Conservation (phyloP, 2,329 filamentous ascomycete species). For the Sclerotinia subarctica region DNA sequence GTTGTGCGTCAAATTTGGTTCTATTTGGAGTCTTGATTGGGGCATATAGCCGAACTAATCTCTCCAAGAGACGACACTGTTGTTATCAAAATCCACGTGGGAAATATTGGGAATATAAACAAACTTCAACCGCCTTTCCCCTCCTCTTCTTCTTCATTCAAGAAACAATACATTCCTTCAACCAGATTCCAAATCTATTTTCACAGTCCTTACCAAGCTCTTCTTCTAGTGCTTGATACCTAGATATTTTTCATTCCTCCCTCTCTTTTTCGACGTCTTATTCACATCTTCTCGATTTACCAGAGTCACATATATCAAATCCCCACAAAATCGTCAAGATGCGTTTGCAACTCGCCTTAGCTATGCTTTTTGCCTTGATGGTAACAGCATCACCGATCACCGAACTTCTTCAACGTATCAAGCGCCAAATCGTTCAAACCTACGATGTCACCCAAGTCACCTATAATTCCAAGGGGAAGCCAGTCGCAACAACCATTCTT, state of each 20-base stretch:
- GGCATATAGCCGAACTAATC: background rate
- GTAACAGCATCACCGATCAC: slow-evolving; percentile 17
- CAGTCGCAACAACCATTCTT: slow-evolving; percentile 16
- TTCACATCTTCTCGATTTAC: slow-evolving; percentile 8
- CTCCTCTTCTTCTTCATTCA: slow-evolving; percentile 4
- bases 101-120: slow-evolving; percentile 13
- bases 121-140: background rate
- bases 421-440: slow-evolving; percentile 14
- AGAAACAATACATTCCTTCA: slow-evolving; percentile 1
- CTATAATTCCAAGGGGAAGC: slow-evolving; percentile 14
- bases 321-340: slow-evolving; percentile 5
- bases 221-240: slow-evolving; percentile 15
- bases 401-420: slow-evolving; percentile 3
- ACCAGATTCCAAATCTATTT: background rate
- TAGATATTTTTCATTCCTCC: background rate
- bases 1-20: background rate
- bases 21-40: background rate
- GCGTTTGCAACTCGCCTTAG: slow-evolving; percentile 16
- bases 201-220: slow-evolving; percentile 16
- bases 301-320: background rate
- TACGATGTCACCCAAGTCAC: slow-evolving; percentile 19
- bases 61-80: background rate
- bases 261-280: background rate
- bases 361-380: slow-evolving; percentile 13
- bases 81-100: slow-evolving; percentile 6